Evolutionary conservation across 2,329 filamentous ascomycete genomes (phyloP), one percentile per base, ranked within the genome.

Genomic region (Cladosporium sphaerospermum): DNA sequence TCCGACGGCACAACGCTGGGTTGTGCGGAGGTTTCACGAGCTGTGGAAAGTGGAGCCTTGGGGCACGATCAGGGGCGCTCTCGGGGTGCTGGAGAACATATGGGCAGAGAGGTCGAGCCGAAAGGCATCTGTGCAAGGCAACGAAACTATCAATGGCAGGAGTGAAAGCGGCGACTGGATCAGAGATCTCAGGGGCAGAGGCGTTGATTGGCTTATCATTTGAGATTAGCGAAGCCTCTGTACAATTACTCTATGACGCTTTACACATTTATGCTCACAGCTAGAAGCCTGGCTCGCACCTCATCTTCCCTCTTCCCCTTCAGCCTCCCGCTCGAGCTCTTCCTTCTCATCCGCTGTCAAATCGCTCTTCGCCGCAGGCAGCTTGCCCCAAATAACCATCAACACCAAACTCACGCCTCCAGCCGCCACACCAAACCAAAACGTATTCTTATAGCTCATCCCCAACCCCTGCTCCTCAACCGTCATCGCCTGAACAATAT

Each of bases 401-500:
- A 70, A 56, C 4, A 69, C 57, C 4, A 70, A 40, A 2, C 63
- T 68, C 4, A 61, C 59, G 0, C 52, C 59, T 3, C 69, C 61
- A 2, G 62, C 58, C 0, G 58, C 67, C 4, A 66, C 67, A 2
- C 62, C 67, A 40, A 71, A 57, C 67, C 67, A 70, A 28, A 71
- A 71, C 0, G 67, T 65, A 6, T 69, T 57, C 53, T 69, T 67
- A 56, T 71, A 71, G 53, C 67, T 69, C 50, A 61, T 28, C 16
- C 63, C 59, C 40, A 59, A 41, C 1, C 68, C 69, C 8, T 59
- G 46, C 32, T 45, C 40, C 1, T 75, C 72, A 7, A 68, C 68
- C 19, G 76, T 76, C 32, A 76, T 74, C 0, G 79, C 76, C 45
- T 71, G 71, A 2, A 71, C 68, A 13, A 89, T 76, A 64, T 90